Base-by-base conservation (phyloP, 1,139 yeast species). In the Geotrichum restrictum region DNA sequence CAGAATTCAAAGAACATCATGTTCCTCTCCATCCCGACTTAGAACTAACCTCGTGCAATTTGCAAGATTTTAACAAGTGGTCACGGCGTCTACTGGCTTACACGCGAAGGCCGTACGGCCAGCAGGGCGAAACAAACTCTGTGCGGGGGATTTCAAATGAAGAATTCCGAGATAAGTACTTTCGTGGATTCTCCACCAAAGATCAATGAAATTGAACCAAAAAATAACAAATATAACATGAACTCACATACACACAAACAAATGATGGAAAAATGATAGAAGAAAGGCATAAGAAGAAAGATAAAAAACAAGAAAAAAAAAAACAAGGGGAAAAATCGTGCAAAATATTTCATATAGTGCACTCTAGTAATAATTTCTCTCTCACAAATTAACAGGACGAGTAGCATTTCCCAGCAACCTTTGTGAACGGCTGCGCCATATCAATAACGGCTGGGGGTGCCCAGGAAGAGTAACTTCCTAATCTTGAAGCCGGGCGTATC, bases 31-130 rank as follows among this genome's bases (percentile, higher is more conserved):
- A 93, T 68, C 76, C 80, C 55, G 80, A 79, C 47, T 69, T 93
- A 55, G 85, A 86, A 64, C 73, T 89, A 57, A 69, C 84, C 44
- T 83, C 87, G 61, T 82, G 83, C 57, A 75, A 95, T 58, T 91
- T 85, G 39, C 99, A 93, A 66, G 88, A 82, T 59, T 93, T 93
- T 69, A 83, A 87, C 68, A 88, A 85, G 68, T 94, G 95, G 98
- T 85, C 96, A 14, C 76, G 98, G 66, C 75, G 96, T 61, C 74
- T 91, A 49, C 69, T 93, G 51, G 93, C 86, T 7, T 93, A 91
- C 64, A 82, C 82, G 45, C 83, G 88, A 64, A 73, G 87, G 55
- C 91, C 80, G 22, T 63, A 63, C 11, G 73, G 69, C 6, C 85
- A 77, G 63, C 69, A 75, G 55, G 96, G 96, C 0, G 74, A 74